phyloP scores from a whole-genome alignment of 345 rosid species.

The Eucalyptus erythrocorys region DNA sequence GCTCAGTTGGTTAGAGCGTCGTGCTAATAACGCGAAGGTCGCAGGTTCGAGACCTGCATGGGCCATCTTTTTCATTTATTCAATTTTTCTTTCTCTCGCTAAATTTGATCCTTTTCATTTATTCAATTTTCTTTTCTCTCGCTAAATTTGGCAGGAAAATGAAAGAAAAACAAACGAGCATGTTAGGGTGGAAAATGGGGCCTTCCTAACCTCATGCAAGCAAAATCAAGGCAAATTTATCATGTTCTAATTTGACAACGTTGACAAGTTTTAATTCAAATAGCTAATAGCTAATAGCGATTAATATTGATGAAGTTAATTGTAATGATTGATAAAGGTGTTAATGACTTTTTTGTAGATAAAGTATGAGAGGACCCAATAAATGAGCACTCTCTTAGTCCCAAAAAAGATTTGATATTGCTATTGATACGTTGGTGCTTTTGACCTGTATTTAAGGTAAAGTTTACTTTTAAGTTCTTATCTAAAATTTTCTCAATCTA shows the following conservation, averaged over 20 bases:
- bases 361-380: background rate
- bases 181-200: too few relatives aligned
- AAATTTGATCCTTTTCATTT: background rate
- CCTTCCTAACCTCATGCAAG: background rate
- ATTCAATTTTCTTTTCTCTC: too few relatives aligned
- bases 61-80: constrained; percentile 1
- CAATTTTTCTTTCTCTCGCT: too few relatives aligned
- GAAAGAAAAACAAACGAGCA: background rate
- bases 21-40: constrained; percentile 97
- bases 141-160: too few relatives aligned
- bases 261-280: too few relatives aligned
- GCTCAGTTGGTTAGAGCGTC: constrained; percentile 83
- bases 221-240: background rate
- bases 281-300: too few relatives aligned
- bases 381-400: too few relatives aligned
- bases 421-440: background rate
- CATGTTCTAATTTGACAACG: accelerated
- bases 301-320: background rate
- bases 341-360: background rate
- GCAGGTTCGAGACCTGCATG: constrained; percentile 43
- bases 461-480: too few relatives aligned
- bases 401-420: too few relatives aligned
- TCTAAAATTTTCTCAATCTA: background rate
- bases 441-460: background rate
- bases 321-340: background rate